phyloP scores from a whole-genome alignment of 441 rosid genomes.

The Aleurites moluccanus region DNA sequence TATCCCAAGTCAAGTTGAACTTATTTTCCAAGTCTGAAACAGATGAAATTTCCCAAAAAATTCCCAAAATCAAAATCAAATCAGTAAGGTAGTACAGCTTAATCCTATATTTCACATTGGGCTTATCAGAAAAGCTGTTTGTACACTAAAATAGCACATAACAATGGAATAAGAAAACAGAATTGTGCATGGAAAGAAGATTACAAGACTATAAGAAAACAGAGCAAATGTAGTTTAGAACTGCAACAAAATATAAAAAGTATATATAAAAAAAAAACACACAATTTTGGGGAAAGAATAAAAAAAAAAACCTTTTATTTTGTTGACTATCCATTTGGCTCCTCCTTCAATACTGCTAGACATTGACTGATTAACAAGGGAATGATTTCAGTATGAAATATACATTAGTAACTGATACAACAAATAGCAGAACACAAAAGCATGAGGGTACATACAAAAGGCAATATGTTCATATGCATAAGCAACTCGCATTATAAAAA shows the following conservation, averaged over 20 bases:
- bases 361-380: slow-evolving; percentile 49
- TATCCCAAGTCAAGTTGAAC: not conserved
- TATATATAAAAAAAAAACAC: not conserved
- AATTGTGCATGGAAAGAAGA: not conserved
- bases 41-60: not conserved
- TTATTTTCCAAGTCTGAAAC: not conserved
- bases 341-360: slow-evolving; percentile 84
- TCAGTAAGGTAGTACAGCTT: not conserved
- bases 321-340: slow-evolving; percentile 87
- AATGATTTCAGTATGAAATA: slow-evolving; percentile 15
- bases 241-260: not conserved
- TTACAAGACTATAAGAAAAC: not conserved
- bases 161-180: not conserved
- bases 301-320: slow-evolving; percentile 59
- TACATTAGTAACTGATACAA: not conserved
- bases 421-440: not conserved
- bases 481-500: not conserved
- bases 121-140: not conserved
- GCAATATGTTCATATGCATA: not conserved
- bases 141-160: not conserved
- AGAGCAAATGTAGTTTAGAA: not conserved
- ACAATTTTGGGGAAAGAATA: not conserved
- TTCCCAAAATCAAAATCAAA: not conserved
- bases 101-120: not conserved
- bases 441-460: not conserved